Percentiles rank a stretch among this genome's conserved stretches.
Conservation (phyloP, 2,329 filamentous ascomycete species). For the Hypomyces perniciosus region DNA sequence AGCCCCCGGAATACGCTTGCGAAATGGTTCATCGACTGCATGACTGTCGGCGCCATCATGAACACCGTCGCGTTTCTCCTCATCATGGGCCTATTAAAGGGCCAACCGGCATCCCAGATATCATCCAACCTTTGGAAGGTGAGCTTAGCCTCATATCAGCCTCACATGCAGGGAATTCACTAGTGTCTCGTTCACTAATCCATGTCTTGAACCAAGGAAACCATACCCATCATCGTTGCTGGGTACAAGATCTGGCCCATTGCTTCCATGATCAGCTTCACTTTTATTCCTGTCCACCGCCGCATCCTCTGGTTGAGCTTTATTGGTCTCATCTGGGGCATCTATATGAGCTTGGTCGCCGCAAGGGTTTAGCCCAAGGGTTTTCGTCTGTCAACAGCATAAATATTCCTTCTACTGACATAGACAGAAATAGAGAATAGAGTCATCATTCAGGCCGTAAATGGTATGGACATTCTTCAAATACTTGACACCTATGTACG, state of each 20-base stretch:
- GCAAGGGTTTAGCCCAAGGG: constrained; percentile 28
- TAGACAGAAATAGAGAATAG: not conserved
- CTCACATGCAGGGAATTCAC: not conserved
- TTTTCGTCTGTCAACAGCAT: too few relatives aligned
- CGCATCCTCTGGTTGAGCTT: constrained; percentile 46
- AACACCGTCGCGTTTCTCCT: constrained; percentile 42
- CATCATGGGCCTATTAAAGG: constrained; percentile 43
- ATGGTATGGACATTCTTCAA: too few relatives aligned
- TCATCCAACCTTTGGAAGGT: constrained; percentile 33
- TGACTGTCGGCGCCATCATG: constrained; percentile 40
- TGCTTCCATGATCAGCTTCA: constrained; percentile 46
- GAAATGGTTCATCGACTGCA: constrained; percentile 48
- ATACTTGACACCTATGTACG: constrained; percentile 4
- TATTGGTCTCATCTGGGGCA: constrained; percentile 44
- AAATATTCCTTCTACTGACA: not conserved
- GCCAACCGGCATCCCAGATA: constrained; percentile 32
- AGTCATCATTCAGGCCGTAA: too few relatives aligned
- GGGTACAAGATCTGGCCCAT: constrained; percentile 49
- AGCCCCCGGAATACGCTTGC: constrained; percentile 37
- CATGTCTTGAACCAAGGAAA: constrained; percentile 27
- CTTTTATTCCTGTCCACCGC: constrained; percentile 42
- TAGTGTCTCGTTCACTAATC: not conserved
- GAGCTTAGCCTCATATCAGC: constrained; percentile 2
- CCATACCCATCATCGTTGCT: constrained; percentile 42
- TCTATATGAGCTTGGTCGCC: constrained; percentile 46